Evolutionary conservation across 2,329 filamentous ascomycete genomes (phyloP).

Genomic region (Sclerotinia spermophila): DNA sequence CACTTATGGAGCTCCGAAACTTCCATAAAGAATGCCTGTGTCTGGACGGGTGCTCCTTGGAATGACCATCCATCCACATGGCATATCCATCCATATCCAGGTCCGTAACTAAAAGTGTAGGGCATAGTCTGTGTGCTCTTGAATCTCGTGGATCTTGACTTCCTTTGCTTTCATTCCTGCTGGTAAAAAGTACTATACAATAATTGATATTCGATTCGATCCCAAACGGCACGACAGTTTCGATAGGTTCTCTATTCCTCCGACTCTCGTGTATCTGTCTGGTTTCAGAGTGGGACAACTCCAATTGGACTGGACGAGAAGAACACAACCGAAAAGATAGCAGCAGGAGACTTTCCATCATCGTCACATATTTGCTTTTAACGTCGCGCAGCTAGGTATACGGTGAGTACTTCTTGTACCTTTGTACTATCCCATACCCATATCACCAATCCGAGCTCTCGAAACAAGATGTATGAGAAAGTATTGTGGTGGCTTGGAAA

Average conservation of each 20-base stretch:
- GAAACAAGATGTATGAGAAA: not conserved
- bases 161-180: slow-evolving; percentile 9
- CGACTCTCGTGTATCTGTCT: not conserved
- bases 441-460: slow-evolving; percentile 1
- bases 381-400: slow-evolving; percentile 13
- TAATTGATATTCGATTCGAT: not conserved
- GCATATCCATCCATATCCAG: not conserved
- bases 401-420: slow-evolving; percentile 16
- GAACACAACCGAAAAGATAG: not conserved
- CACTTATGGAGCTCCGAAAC: slow-evolving; percentile 1
- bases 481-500: slow-evolving; percentile 5
- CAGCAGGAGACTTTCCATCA: slow-evolving; percentile 6
- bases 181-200: not conserved
- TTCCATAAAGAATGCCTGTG: not conserved
- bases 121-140: slow-evolving; percentile 15
- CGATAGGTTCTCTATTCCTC: slow-evolving; percentile 11
- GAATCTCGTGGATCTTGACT: slow-evolving; percentile 16
- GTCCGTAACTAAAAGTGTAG: not conserved
- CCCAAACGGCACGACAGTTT: not conserved
- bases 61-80: slow-evolving; percentile 6
- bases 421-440: not conserved
- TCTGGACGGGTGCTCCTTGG: not conserved
- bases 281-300: slow-evolving; percentile 19
- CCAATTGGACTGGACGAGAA: slow-evolving; percentile 13
- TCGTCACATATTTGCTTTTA: slow-evolving; percentile 14